Evolutionary conservation across 352 stramenopile species (phyloP).

Genomic region (Pythium chondricola): DNA sequence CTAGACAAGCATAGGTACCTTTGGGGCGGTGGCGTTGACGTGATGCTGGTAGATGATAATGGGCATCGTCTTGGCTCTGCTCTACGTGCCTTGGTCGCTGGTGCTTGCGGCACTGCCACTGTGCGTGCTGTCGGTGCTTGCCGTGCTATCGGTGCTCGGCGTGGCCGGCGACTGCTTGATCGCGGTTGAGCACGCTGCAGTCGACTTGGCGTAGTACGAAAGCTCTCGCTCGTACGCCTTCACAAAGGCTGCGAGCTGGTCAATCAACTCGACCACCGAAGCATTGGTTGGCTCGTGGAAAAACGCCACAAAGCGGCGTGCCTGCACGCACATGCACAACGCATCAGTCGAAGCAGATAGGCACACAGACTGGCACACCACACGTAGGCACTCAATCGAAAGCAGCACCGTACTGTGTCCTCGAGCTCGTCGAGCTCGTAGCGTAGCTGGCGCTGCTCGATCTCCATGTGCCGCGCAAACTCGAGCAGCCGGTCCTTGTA

Average conservation of each 20-base stretch:
- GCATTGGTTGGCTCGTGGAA: neutral
- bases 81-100: too few relatives aligned
- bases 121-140: too few relatives aligned
- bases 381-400: neutral
- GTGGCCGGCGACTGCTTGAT: too few relatives aligned
- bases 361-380: neutral
- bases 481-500: neutral
- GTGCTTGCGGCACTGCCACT: too few relatives aligned
- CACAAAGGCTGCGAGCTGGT: conserved; percentile 4
- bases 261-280: conserved; percentile 1
- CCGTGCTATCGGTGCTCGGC: too few relatives aligned
- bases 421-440: neutral
- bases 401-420: conserved; percentile 1
- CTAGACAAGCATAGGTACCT: too few relatives aligned
- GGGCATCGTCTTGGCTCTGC: too few relatives aligned
- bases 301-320: neutral
- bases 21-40: too few relatives aligned
- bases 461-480: conserved; percentile 4
- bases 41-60: too few relatives aligned
- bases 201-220: too few relatives aligned
- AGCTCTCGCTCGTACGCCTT: neutral
- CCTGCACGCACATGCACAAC: neutral
- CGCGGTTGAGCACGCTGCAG: too few relatives aligned
- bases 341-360: neutral
- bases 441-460: neutral